phyloP scores from a whole-genome alignment of 331 rosid genomes.

The Pyracantha coccinea region DNA sequence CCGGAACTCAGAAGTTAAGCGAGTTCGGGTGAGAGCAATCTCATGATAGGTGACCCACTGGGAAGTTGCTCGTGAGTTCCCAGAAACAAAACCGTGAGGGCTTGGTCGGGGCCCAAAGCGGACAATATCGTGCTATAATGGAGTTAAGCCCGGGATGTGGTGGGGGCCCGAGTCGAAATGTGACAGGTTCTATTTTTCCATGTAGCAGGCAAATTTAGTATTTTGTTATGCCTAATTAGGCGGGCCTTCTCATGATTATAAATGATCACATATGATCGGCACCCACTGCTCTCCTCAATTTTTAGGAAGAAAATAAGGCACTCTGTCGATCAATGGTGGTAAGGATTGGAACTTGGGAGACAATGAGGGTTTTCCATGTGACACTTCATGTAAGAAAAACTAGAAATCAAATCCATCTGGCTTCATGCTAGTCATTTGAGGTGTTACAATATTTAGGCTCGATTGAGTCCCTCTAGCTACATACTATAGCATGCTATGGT shows the following conservation, averaged over 20 bases:
- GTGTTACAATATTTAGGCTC: background rate
- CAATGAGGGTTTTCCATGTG: background rate
- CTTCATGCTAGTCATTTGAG: background rate
- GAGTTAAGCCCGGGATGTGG: too few relatives aligned
- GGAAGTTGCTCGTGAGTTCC: too few relatives aligned
- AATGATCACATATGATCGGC: background rate
- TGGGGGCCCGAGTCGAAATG: too few relatives aligned
- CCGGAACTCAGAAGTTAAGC: too few relatives aligned
- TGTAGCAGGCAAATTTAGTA: background rate
- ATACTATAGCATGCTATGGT: too few relatives aligned
- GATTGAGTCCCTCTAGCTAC: too few relatives aligned
- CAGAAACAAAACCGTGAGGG: too few relatives aligned
- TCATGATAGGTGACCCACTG: too few relatives aligned
- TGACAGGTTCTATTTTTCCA: background rate
- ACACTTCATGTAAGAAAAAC: background rate
- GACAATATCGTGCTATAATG: too few relatives aligned
- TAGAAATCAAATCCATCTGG: background rate
- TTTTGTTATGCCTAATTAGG: background rate
- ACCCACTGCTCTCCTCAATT: background rate
- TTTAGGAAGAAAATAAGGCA: background rate
- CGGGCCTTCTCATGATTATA: background rate
- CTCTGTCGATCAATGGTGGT: background rate
- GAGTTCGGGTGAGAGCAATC: too few relatives aligned
- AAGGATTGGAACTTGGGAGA: background rate
- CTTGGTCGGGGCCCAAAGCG: too few relatives aligned